Conservation (phyloP, 139 green algal genomes). For the Chlorella sp. region DNA sequence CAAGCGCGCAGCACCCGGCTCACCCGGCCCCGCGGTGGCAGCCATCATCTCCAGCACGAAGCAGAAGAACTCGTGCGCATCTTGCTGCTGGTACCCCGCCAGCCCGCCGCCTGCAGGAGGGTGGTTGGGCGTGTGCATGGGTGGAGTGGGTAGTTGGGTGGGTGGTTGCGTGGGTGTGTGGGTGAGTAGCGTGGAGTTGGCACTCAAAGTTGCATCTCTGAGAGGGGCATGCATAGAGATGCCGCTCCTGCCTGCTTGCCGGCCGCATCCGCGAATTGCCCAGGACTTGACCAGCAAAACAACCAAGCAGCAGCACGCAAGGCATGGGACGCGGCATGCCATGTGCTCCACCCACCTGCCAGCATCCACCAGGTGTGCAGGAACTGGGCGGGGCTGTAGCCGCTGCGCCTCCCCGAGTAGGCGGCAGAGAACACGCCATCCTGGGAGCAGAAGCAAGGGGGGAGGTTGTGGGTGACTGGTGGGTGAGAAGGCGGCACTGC, state of each 20-base stretch:
- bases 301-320: not conserved
- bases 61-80: conserved; percentile 97
- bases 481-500: too few species aligned
- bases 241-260: too few species aligned
- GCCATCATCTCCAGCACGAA: conserved; percentile 62
- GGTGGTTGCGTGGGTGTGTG: too few species aligned
- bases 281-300: too few species aligned
- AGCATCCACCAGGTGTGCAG: conserved; percentile 85
- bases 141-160: too few species aligned
- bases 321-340: too few species aligned
- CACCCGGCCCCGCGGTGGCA: not conserved
- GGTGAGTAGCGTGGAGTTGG: too few species aligned
- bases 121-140: not conserved
- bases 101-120: conserved; percentile 35
- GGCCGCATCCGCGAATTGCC: too few species aligned
- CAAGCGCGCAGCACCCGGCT: too few species aligned
- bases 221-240: too few species aligned
- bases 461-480: not conserved
- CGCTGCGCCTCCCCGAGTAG: conserved; percentile 63
- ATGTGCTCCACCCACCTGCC: conserved; percentile 50
- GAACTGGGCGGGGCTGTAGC: conserved; percentile 72
- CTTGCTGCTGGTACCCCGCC: conserved; percentile 55
- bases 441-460: conserved; percentile 32
- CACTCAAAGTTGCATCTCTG: too few species aligned
- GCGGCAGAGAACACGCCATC: conserved; percentile 69